Evolutionary conservation across 2,329 filamentous ascomycete genomes (phyloP), one percentile per base, ranked within the genome.

Genomic region (Neoascochyta sp.): DNA sequence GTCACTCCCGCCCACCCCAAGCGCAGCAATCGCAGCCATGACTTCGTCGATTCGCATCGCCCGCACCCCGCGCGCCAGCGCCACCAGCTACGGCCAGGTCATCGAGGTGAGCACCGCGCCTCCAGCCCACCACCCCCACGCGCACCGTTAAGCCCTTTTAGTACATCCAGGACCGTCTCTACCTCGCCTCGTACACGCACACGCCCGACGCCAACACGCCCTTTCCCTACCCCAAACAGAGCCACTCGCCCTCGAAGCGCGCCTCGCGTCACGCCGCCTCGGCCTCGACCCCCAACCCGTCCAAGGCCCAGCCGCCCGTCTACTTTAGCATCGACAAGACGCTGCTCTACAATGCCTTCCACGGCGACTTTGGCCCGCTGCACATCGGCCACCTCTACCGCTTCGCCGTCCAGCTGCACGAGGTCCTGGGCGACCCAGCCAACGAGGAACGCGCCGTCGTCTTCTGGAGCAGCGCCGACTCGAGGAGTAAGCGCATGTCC

Each of bases 351-450:
- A 98, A 98, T 64, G 89, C 90, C 17, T 98, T 98, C 67, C 89
- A 96, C 67, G 89, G 93, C 55, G 92, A 98, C 68, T 98, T 98
- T 64, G 92, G 92, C 53, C 92, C 92, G 54, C 73, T 98, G 37
- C 92, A 98, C 70, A 94, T 98, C 49, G 92, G 92, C 15, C 92
- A 98, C 63, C 71, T 98, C 22, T 98, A 96, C 72, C 80, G 92
- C 42, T 98, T 96, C 63, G 90, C 92, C 4, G 85, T 96, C 31
- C 83, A 90, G 53, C 87, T 98, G 60, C 92, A 98, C 60, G 90
- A 96, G 52, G 87, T 96, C 25, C 75, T 98, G 19, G 90, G 86
- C 10, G 87, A 89, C 36, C 86, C 88, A 43, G 86, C 87, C 53
- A 95, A 94, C 65, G 85, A 89, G 68, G 81, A 88, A 45, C 76